Percentiles rank a stretch among this genome's conserved stretches.
phyloP scores from a whole-genome alignment of 768 basidiomycete species.

The Boletus rufocinnamomeus region DNA sequence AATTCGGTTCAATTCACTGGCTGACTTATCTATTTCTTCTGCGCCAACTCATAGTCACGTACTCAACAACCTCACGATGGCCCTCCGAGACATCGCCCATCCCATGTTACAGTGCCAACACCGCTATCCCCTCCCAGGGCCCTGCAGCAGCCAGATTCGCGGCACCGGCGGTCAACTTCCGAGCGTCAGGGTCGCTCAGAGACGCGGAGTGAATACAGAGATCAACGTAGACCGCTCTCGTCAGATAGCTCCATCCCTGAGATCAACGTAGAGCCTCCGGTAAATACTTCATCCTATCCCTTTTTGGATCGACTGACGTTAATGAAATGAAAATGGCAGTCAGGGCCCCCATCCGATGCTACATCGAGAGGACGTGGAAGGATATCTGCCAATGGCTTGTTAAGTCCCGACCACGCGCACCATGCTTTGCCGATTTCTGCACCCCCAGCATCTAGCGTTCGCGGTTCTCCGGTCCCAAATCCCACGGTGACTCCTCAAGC shows the following conservation, averaged over 20 bases:
- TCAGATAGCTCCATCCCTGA: constrained; percentile 39
- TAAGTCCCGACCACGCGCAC: constrained; percentile 37
- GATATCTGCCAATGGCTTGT: constrained; percentile 15
- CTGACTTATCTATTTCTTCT: constrained; percentile 1
- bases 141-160: constrained; percentile 13
- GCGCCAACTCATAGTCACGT: constrained; percentile 16
- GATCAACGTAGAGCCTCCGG: constrained; percentile 35
- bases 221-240: constrained; percentile 29
- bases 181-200: constrained; percentile 31
- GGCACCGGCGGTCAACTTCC: constrained; percentile 23
- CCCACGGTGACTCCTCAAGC: constrained; percentile 9
- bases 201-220: constrained; percentile 16
- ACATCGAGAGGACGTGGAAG: constrained; percentile 30
- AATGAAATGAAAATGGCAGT: constrained; percentile 22
- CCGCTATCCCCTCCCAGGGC: constrained; percentile 30
- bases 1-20: neutral
- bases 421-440: constrained; percentile 29
- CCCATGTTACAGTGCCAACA: constrained; percentile 25
- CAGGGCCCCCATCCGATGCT: constrained; percentile 35
- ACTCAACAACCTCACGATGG: constrained; percentile 16
- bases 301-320: constrained; percentile 18
- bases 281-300: constrained; percentile 17
- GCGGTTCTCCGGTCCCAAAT: constrained; percentile 17
- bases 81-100: constrained; percentile 21
- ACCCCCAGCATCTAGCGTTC: constrained; percentile 15